Conservation (phyloP, 345 rosid genomes). For the Acer campestre region DNA sequence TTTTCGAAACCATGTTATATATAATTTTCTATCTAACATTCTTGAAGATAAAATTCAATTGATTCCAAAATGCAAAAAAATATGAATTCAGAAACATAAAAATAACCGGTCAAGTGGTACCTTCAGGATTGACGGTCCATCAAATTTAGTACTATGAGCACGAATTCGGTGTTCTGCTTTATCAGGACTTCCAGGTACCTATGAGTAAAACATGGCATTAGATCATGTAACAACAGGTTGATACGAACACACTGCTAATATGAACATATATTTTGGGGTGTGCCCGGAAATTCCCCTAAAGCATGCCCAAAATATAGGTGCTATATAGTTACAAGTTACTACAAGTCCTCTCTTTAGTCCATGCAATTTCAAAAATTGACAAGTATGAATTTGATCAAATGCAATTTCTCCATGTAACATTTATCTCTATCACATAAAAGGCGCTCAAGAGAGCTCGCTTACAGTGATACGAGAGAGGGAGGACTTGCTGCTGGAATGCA, state of each 20-base stretch:
- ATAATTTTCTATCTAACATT: too few species aligned
- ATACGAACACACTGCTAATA: not conserved
- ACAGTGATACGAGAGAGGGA: constrained; percentile 49
- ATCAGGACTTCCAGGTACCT: constrained; percentile 31
- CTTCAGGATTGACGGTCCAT: constrained; percentile 47
- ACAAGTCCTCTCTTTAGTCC: not conserved
- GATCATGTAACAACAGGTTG: not conserved
- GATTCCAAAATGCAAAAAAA: too few species aligned
- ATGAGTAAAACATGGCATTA: constrained; percentile 11
- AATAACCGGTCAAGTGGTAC: constrained; percentile 21
- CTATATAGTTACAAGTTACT: not conserved
- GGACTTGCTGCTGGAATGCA: constrained; percentile 53
- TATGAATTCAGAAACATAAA: not conserved
- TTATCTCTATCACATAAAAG: not conserved
- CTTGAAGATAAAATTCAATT: too few species aligned
- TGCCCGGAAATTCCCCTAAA: not conserved
- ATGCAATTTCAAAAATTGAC: not conserved
- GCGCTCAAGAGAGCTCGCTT: constrained; percentile 16
- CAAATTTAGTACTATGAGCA: constrained; percentile 33
- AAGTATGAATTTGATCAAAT: not conserved
- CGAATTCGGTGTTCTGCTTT: constrained; percentile 28
- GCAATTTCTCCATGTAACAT: not conserved
- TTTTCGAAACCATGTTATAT: too few species aligned
- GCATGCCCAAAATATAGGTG: not conserved
- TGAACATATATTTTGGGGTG: not conserved